These are phyloP conservation scores for Corymbia citriodora DNA, from an alignment of 441 rosid species.

Conservation along the genomic window DNA sequence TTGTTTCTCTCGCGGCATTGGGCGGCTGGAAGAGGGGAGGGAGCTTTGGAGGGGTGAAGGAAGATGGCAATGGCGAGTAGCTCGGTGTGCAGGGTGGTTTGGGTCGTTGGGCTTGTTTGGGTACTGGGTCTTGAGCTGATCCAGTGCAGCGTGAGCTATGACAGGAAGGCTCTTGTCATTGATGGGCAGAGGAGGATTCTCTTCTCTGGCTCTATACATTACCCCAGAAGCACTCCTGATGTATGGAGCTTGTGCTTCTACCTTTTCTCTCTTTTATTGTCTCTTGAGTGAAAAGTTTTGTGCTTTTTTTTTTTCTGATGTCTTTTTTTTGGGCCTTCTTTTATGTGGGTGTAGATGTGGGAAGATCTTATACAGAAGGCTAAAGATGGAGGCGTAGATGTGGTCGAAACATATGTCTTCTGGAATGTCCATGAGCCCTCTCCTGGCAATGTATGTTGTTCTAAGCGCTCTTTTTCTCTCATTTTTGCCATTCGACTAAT, in stretches of 20 bases:
- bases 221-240: constrained; percentile 48
- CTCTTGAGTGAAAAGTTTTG: not conserved
- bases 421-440: constrained; percentile 26
- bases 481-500: not conserved
- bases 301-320: not conserved
- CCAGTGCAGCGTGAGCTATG: constrained; percentile 35
- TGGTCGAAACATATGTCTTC: constrained; percentile 20
- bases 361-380: constrained; percentile 16
- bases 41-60: not conserved
- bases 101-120: constrained; percentile 6
- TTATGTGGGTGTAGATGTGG: constrained; percentile 10
- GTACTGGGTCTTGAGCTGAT: constrained; percentile 5
- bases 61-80: not conserved
- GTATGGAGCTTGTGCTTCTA: constrained; percentile 12
- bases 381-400: constrained; percentile 20
- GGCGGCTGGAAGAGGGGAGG: not conserved
- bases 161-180: constrained; percentile 41
- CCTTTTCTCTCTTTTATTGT: not conserved
- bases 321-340: not conserved
- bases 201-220: constrained; percentile 39
- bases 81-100: constrained; percentile 7
- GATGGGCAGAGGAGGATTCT: constrained; percentile 51
- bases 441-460: constrained; percentile 15
- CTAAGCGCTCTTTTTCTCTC: not conserved
- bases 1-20: not conserved